These are phyloP conservation scores for Melaleuca quinquenervia DNA, from an alignment of 345 rosid genomes.

Conservation along the genomic window DNA sequence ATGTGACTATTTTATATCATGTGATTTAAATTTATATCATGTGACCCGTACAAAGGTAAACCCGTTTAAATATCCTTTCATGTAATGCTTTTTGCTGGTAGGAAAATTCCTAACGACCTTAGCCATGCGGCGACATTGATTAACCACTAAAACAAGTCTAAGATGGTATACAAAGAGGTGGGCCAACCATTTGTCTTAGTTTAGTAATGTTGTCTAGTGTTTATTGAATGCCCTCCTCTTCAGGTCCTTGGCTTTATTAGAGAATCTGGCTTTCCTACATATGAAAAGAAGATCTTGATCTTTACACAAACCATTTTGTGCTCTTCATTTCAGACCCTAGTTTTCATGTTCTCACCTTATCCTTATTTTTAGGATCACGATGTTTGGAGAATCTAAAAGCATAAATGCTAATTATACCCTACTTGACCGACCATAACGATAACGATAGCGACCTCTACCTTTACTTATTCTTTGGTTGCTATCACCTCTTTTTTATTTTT, in stretches of 20 bases:
- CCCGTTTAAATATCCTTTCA: background rate
- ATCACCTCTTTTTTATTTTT: background rate
- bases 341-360: background rate
- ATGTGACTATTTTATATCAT: background rate
- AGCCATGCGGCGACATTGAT: background rate
- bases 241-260: background rate
- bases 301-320: background rate
- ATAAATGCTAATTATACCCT: background rate
- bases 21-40: too few relatives aligned
- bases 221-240: background rate
- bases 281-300: background rate
- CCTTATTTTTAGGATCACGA: background rate
- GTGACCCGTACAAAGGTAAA: background rate
- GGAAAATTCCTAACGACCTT: background rate
- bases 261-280: background rate
- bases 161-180: background rate
- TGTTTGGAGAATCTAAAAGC: background rate
- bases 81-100: background rate
- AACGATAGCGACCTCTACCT: background rate
- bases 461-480: background rate
- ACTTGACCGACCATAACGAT: background rate
- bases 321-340: background rate
- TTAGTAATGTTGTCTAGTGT: background rate
- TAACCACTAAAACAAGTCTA: background rate
- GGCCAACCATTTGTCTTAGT: background rate